Percentiles rank a stretch among this genome's conserved stretches.
phyloP scores from a whole-genome alignment of 129 eudicot genomes.

The Rutidosis leptorrhynchoides region DNA sequence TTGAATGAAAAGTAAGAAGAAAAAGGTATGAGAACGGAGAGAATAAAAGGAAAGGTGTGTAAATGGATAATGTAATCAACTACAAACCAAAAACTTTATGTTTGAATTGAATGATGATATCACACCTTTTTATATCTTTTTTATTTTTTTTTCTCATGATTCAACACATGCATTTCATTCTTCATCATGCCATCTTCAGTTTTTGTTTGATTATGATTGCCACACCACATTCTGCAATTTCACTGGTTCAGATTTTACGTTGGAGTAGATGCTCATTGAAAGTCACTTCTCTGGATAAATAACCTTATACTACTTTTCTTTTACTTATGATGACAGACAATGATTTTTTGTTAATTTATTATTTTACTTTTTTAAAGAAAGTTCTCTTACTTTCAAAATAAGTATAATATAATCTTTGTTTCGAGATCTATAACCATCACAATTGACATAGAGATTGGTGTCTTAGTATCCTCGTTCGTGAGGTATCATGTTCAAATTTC shows the following conservation, averaged over 20 bases:
- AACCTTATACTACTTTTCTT: not conserved
- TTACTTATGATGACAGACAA: conserved; percentile 4
- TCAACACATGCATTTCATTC: conserved; percentile 18
- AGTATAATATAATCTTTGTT: too few species aligned
- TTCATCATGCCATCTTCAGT: conserved; percentile 21
- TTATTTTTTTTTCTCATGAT: conserved; percentile 1
- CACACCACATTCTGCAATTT: conserved; percentile 25
- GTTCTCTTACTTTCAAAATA: too few species aligned
- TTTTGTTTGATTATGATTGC: conserved; percentile 24
- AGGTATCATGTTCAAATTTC: too few species aligned
- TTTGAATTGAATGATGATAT: conserved; percentile 32
- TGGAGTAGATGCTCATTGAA: conserved; percentile 38
- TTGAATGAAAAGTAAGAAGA: not conserved
- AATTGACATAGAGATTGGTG: too few species aligned
- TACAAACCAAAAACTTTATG: conserved; percentile 22
- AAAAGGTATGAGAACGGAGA: not conserved
- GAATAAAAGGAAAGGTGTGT: conserved; percentile 12
- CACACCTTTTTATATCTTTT: conserved; percentile 24
- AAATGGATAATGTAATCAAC: conserved; percentile 25
- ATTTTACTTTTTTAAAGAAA: too few species aligned
- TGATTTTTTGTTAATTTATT: conserved; percentile 4
- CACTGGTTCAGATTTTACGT: conserved; percentile 26
- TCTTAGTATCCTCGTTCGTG: too few species aligned
- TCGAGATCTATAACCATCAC: too few species aligned
- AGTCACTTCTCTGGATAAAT: conserved; percentile 24